A percentile compares a stretch with the other conserved stretches of the same genome.
Evolutionary conservation across 2,329 filamentous ascomycete species (phyloP).

Genomic region (Epichloe uncinata): DNA sequence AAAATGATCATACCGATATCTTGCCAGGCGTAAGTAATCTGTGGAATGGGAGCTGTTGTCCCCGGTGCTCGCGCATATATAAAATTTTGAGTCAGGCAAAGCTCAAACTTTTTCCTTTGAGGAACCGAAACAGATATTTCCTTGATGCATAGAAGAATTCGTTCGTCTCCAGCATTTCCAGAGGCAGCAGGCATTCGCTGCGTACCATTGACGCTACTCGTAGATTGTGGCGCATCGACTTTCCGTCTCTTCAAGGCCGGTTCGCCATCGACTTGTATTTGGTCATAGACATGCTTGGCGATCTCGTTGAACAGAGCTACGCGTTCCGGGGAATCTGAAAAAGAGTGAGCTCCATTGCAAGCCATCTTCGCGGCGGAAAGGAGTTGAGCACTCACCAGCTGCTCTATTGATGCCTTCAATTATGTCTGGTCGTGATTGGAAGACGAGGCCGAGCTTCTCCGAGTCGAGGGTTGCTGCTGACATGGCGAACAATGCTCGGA

Average conservation of each 20-base stretch:
- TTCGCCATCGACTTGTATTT: constrained; percentile 26
- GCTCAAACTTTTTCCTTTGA: constrained; percentile 56
- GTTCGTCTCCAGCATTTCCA: constrained; percentile 31
- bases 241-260: constrained; percentile 39
- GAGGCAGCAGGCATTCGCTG: not conserved
- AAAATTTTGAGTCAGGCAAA: constrained; percentile 47
- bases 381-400: constrained; percentile 29
- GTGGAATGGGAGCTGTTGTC: constrained; percentile 36
- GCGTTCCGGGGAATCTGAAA: constrained; percentile 34
- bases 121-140: constrained; percentile 54
- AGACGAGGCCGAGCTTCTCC: constrained; percentile 36
- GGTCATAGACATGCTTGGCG: constrained; percentile 34
- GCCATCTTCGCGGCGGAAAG: not conserved
- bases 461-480: constrained; percentile 30
- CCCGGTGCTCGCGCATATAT: constrained; percentile 43
- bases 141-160: constrained; percentile 45
- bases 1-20: constrained; percentile 38
- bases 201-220: constrained; percentile 10
- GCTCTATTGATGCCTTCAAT: constrained; percentile 37
- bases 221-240: constrained; percentile 29
- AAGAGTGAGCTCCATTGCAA: not conserved
- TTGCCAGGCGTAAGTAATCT: constrained; percentile 45
- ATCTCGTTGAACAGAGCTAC: constrained; percentile 45
- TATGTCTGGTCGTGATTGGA: constrained; percentile 43
- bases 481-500: constrained; percentile 17